These are phyloP conservation scores for Themeda triandra DNA, from an alignment of 176 grass and related monocot genomes.

Conservation along the genomic window DNA sequence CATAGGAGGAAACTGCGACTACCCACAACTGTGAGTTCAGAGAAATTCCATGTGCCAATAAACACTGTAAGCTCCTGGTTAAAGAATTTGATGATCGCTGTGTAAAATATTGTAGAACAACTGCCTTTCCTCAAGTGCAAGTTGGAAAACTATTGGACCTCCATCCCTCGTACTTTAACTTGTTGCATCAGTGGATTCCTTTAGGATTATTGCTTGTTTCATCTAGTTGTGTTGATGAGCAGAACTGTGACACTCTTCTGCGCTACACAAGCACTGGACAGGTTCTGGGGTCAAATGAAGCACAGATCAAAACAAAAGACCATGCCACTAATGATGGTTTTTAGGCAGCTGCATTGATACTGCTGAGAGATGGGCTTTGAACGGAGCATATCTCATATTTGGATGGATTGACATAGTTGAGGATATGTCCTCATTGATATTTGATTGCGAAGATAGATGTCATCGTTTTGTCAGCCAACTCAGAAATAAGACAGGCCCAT, in stretches of 20 bases:
- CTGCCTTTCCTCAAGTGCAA: background rate
- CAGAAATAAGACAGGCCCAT: slow-evolving; percentile 43
- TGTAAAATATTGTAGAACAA: slow-evolving; percentile 23
- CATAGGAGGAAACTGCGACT: slow-evolving; percentile 43
- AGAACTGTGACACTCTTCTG: slow-evolving; percentile 49
- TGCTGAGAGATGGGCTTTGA: slow-evolving; percentile 39
- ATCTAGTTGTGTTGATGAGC: slow-evolving; percentile 41
- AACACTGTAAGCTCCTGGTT: slow-evolving; percentile 36
- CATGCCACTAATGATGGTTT: slow-evolving; percentile 13
- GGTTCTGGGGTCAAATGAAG: slow-evolving; percentile 36
- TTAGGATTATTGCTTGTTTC: slow-evolving; percentile 62
- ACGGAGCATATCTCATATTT: slow-evolving; percentile 63
- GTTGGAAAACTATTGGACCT: slow-evolving; percentile 16
- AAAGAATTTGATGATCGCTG: slow-evolving; percentile 42
- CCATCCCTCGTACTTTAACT: slow-evolving; percentile 26
- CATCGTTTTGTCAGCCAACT: slow-evolving; percentile 55
- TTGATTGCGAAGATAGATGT: slow-evolving; percentile 54
- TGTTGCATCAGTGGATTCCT: slow-evolving; percentile 53
- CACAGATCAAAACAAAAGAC: slow-evolving; percentile 24
- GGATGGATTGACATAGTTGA: slow-evolving; percentile 57
- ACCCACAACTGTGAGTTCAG: slow-evolving; percentile 5
- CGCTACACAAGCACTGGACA: slow-evolving; percentile 56
- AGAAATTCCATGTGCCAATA: slow-evolving; percentile 24
- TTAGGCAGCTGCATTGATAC: slow-evolving; percentile 10
- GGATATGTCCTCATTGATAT: slow-evolving; percentile 56